These are phyloP conservation scores for Didymella arachidicola DNA, from an alignment of 2,329 filamentous ascomycete species.

Conservation along the genomic window DNA sequence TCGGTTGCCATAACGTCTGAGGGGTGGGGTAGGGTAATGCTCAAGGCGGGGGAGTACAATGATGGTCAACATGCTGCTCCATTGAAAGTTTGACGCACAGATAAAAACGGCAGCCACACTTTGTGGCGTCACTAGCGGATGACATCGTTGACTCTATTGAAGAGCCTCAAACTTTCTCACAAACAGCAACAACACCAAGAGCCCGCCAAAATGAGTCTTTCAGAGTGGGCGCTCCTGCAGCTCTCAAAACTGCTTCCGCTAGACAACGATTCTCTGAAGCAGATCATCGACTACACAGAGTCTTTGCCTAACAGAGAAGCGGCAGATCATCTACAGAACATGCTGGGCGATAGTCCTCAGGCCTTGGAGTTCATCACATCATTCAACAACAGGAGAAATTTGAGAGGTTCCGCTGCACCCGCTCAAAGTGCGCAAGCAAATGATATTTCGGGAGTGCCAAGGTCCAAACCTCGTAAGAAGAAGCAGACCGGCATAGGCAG, in stretches of 20 bases:
- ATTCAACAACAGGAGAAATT: slow-evolving; percentile 72
- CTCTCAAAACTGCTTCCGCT: slow-evolving; percentile 82
- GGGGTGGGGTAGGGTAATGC: background rate
- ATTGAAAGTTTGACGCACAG: slow-evolving; percentile 17
- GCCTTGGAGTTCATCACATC: slow-evolving; percentile 74
- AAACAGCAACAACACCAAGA: slow-evolving; percentile 12
- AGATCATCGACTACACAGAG: slow-evolving; percentile 82
- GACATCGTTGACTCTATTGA: slow-evolving; percentile 23
- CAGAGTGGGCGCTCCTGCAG: slow-evolving; percentile 70
- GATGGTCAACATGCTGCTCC: slow-evolving; percentile 23
- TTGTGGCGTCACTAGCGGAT: slow-evolving; percentile 23
- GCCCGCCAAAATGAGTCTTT: slow-evolving; percentile 48
- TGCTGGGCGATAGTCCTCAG: slow-evolving; percentile 85
- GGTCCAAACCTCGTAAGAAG: slow-evolving; percentile 51
- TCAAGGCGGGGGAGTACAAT: slow-evolving; percentile 28
- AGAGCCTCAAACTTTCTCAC: slow-evolving; percentile 26
- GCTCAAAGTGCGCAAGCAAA: slow-evolving; percentile 27
- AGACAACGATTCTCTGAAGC: slow-evolving; percentile 82
- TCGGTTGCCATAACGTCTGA: slow-evolving; percentile 62
- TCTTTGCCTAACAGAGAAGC: slow-evolving; percentile 79
- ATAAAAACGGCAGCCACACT: slow-evolving; percentile 10
- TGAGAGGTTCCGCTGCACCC: slow-evolving; percentile 38
- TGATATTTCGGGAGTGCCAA: slow-evolving; percentile 43
- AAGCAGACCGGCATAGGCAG: slow-evolving; percentile 52
- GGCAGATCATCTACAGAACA: slow-evolving; percentile 83